Evolutionary conservation across 2,329 filamentous ascomycete species (phyloP).

Genomic region (Phialocephala subalpina): DNA sequence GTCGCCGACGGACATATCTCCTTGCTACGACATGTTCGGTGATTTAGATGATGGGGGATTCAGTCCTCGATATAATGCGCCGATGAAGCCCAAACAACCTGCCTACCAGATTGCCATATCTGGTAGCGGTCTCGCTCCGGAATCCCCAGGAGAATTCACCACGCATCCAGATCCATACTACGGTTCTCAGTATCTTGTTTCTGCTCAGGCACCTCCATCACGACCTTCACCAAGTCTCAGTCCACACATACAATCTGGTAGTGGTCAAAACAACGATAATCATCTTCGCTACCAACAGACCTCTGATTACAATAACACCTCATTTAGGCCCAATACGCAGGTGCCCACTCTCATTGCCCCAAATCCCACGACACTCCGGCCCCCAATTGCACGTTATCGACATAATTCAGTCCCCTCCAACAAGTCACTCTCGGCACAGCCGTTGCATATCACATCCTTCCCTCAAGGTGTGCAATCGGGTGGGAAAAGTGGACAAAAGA

Average conservation of each 20-base stretch:
- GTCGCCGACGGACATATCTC: background rate
- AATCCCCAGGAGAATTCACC: background rate
- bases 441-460: constrained; percentile 25
- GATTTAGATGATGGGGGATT: background rate
- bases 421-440: constrained; percentile 34
- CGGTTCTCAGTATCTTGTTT: background rate
- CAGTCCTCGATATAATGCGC: background rate
- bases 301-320: constrained; percentile 16
- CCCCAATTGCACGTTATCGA: constrained; percentile 26
- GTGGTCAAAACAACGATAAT: constrained; percentile 27
- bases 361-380: constrained; percentile 29
- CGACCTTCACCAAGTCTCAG: constrained; percentile 32
- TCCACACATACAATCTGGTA: constrained; percentile 31
- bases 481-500: constrained; percentile 33
- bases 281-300: constrained; percentile 4
- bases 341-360: constrained; percentile 35
- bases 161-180: background rate
- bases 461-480: background rate
- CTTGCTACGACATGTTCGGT: background rate
- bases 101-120: background rate
- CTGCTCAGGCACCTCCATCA: constrained; percentile 17
- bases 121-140: background rate
- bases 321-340: constrained; percentile 10
- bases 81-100: background rate
- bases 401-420: constrained; percentile 37